Base-by-base conservation (phyloP, 768 basidiomycete genomes). In the Phylloporus arenicola region DNA sequence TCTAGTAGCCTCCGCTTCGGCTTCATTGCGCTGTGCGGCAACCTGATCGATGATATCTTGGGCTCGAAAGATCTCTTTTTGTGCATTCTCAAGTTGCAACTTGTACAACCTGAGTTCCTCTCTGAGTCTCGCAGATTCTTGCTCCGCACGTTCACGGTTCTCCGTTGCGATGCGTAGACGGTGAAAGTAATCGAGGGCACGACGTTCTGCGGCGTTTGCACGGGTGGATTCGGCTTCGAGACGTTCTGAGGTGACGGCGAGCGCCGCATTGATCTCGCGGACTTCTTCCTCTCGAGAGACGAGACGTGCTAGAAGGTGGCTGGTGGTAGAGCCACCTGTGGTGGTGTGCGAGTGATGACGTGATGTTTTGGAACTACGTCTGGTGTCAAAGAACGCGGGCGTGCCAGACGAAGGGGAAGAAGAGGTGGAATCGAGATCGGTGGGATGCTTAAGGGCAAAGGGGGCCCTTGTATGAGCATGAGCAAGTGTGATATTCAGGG, bases 21-120 rank as follows among this genome's bases (percentile, higher is more conserved):
- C 76, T 50, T 70, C 71, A 45, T 72, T 67, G 20, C 75, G 68
- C 57, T 74, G 67, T 4, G 65, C 60, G 41, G 74, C 72, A 25
- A 74, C 64, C 43, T 72, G 69, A 60, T 71, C 68, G 30, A 78
- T 67, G 34, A 75, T 66, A 22, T 70, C 69, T 45, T 75, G 72
- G 0, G 72, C 75, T 2, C 72, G 67, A 38, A 64, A 60, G 24
- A 79, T 72, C 53, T 78, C 75, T 27, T 66, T 64, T 53, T 75
- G 73, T 0, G 75, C 75, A 52, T 67, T 73, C 16, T 73, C 71
- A 44, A 74, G 66, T 52, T 78, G 72, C 7, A 71, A 46, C 57
- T 75, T 75, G 64, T 78, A 76, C 53, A 74, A 48, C 43, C 67
- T 69, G 33, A 79, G 63, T 52, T 78, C 76, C 54, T 77, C 73